Evolutionary conservation across 208 protist species (phyloP).

Genomic region (Leishmania tropica): DNA sequence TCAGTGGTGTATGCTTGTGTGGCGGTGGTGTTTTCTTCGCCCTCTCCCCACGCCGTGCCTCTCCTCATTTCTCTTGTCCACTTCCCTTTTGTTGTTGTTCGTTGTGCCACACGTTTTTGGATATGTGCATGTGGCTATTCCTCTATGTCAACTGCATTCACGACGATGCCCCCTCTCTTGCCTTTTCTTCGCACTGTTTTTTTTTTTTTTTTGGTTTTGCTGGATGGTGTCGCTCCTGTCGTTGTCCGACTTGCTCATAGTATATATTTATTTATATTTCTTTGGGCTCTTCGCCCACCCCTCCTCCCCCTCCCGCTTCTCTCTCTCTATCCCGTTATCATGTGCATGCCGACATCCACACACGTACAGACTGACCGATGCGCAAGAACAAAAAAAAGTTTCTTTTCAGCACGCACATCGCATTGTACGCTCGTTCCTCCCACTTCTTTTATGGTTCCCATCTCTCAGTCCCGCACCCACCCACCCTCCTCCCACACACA

Average conservation of each 20-base stretch:
- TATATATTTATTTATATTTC: background rate
- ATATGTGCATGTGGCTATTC: background rate
- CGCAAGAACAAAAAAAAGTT: background rate
- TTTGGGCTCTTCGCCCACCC: no score
- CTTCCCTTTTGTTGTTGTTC: background rate
- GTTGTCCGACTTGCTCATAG: background rate
- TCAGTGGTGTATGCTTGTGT: background rate
- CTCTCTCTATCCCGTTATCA: background rate
- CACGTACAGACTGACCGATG: background rate
- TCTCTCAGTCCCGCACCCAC: background rate
- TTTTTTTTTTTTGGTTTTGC: background rate
- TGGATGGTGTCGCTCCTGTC: background rate
- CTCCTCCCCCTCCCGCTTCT: background rate
- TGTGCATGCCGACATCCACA: background rate
- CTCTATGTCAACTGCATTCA: background rate
- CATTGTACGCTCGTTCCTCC: background rate
- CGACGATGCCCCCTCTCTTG: background rate
- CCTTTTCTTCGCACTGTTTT: background rate
- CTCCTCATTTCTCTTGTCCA: background rate
- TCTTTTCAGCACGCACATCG: background rate
- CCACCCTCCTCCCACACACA: background rate
- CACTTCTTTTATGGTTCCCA: background rate
- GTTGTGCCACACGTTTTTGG: background rate
- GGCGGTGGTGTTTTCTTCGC: background rate
- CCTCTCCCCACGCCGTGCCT: background rate